Conservation (phyloP, 176 grass and related monocot species). For the Cenchrus purpureus region DNA sequence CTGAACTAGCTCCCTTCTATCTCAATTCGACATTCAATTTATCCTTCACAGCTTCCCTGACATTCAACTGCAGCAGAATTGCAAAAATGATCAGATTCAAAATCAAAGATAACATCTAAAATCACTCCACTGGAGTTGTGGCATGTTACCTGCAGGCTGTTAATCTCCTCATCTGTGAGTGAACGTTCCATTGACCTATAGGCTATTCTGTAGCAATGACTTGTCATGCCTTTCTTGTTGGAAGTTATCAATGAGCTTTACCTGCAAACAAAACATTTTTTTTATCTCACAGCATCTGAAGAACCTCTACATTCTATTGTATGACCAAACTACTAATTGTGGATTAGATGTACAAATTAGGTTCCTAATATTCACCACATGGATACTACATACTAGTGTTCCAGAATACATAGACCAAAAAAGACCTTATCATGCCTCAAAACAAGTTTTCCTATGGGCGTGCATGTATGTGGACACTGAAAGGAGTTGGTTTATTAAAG, state of each 20-base stretch:
- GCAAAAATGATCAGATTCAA: conserved; percentile 22
- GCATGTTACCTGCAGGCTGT: conserved; percentile 71
- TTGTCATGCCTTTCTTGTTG: conserved; percentile 98
- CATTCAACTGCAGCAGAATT: conserved; percentile 70
- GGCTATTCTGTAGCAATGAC: conserved; percentile 93
- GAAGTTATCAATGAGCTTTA: conserved; percentile 92
- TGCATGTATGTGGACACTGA: conserved; percentile 17
- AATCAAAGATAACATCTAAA: not conserved
- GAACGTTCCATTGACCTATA: conserved; percentile 93
- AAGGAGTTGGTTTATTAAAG: not conserved
- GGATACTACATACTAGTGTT: not conserved
- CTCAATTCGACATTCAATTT: conserved; percentile 88
- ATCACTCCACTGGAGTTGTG: not conserved
- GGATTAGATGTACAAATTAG: not conserved
- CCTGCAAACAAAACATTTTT: conserved; percentile 45
- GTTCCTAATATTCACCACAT: conserved; percentile 17
- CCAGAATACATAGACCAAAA: conserved; percentile 2
- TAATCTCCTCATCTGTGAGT: conserved; percentile 91
- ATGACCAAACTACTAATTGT: not conserved
- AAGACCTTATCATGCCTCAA: not conserved
- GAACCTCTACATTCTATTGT: conserved; percentile 1
- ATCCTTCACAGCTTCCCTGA: conserved; percentile 82
- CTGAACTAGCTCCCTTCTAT: conserved; percentile 39
- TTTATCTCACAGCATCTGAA: not conserved
- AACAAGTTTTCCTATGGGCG: not conserved